A percentile compares a stretch with the other conserved stretches of the same genome.
Conservation (phyloP, 305 asterid genomes). For the Ajuga reptans region DNA sequence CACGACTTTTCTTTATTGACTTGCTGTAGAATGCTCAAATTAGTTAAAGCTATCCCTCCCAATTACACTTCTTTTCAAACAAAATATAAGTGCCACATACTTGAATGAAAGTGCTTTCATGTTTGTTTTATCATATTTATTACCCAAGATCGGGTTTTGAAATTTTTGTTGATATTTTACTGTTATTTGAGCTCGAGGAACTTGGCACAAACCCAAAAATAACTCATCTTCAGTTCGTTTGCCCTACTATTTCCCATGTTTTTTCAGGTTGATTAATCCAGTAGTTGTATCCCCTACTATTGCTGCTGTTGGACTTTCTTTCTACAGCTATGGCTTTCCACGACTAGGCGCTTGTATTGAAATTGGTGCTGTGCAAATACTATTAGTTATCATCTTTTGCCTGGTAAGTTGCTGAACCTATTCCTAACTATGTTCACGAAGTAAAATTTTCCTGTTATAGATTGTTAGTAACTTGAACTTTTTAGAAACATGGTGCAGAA, state of each 20-base stretch:
- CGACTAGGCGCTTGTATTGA: conserved; percentile 82
- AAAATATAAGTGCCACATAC: too few relatives aligned
- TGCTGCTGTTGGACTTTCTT: conserved; percentile 97
- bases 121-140: neutral
- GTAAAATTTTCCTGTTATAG: too few relatives aligned
- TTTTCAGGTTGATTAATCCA: conserved; percentile 82
- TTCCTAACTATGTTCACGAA: too few relatives aligned
- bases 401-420: conserved; percentile 50
- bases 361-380: conserved; percentile 79
- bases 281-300: conserved; percentile 91
- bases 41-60: too few relatives aligned
- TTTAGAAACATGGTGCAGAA: neutral
- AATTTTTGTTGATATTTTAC: neutral
- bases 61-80: too few relatives aligned
- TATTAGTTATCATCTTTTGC: conserved; percentile 71
- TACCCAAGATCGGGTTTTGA: neutral
- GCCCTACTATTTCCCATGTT: neutral
- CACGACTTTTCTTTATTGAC: too few relatives aligned
- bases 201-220: neutral
- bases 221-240: conserved; percentile 14
- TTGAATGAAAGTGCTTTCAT: too few relatives aligned
- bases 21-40: too few relatives aligned
- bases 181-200: neutral
- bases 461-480: neutral
- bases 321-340: conserved; percentile 91